A percentile compares a stretch with the other conserved stretches of the same genome.
Conservation (phyloP, 495 filamentous ascomycete species). For the Trypethelium eluteriae region DNA sequence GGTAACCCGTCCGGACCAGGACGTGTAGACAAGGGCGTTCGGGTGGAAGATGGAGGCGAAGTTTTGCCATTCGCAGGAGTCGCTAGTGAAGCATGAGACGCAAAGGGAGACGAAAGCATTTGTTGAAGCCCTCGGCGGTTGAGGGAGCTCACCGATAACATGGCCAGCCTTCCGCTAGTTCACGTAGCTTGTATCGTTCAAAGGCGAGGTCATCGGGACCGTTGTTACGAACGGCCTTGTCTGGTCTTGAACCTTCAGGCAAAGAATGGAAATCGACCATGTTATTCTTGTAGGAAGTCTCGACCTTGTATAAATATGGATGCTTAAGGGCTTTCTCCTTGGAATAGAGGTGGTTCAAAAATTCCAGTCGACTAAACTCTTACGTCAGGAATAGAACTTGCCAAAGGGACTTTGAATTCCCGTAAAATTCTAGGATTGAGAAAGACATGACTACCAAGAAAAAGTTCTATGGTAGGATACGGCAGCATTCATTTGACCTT, state of each 20-base stretch:
- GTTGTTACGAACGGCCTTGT: constrained; percentile 23
- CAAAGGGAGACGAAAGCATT: neutral
- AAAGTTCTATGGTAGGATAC: neutral
- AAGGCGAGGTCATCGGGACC: constrained; percentile 21
- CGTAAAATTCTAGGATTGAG: too few species aligned
- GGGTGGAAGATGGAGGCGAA: constrained; percentile 24
- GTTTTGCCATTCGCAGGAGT: constrained; percentile 32
- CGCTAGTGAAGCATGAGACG: constrained; percentile 14
- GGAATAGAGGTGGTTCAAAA: too few species aligned
- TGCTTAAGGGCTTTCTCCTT: too few species aligned
- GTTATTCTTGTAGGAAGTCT: neutral
- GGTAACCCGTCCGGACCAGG: constrained; percentile 19
- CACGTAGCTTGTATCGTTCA: constrained; percentile 24
- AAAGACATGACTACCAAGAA: too few species aligned
- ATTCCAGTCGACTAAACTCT: too few species aligned
- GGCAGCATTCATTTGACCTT: neutral
- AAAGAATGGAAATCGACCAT: constrained; percentile 22
- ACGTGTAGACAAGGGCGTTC: constrained; percentile 28
- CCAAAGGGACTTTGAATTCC: too few species aligned
- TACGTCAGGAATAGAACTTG: too few species aligned
- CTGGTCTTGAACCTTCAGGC: constrained; percentile 18
- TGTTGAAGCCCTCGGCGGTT: neutral
- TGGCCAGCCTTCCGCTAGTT: constrained; percentile 25
- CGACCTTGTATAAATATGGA: neutral
- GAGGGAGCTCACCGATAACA: constrained; percentile 16